phyloP scores from a whole-genome alignment of 495 filamentous ascomycete genomes.

The Trichoderma virens region DNA sequence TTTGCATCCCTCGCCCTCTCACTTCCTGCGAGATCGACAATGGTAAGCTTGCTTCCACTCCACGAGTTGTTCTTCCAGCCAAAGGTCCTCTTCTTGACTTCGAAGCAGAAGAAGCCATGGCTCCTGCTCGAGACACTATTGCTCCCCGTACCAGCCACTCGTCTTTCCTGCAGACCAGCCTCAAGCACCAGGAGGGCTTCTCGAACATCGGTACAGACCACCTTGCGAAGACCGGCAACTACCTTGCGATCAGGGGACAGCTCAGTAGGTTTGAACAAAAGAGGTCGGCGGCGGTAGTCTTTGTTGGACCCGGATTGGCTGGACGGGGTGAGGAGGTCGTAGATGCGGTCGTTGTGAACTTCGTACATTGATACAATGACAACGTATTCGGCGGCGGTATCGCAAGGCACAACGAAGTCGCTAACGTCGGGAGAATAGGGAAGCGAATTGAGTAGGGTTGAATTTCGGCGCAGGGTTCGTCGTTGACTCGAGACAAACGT shows the following conservation, averaged over 20 bases:
- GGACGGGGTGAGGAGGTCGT: constrained; percentile 70
- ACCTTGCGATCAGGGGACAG: constrained; percentile 77
- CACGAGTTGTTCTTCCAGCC: constrained; percentile 45
- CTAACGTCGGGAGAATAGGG: constrained; percentile 70
- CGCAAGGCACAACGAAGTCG: constrained; percentile 57
- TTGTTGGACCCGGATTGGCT: constrained; percentile 46
- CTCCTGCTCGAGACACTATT: constrained; percentile 85
- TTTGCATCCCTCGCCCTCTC: constrained; percentile 90
- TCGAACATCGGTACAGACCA: constrained; percentile 74
- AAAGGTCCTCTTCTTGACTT: constrained; percentile 74
- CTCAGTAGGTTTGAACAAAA: constrained; percentile 86
- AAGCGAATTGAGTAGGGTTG: constrained; percentile 60
- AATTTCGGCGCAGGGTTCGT: constrained; percentile 53
- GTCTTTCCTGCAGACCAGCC: constrained; percentile 76
- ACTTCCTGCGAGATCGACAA: constrained; percentile 91
- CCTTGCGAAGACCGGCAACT: constrained; percentile 84
- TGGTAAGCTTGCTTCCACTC: constrained; percentile 73
- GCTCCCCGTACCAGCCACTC: constrained; percentile 81
- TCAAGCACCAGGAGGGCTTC: constrained; percentile 90
- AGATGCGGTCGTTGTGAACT: constrained; percentile 97
- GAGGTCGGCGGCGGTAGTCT: constrained; percentile 60
- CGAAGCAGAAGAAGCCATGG: constrained; percentile 94
- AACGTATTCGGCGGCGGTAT: constrained; percentile 72
- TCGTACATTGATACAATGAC: constrained; percentile 96
- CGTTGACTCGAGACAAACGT: constrained; percentile 44